Evolutionary conservation across 2,329 filamentous ascomycete genomes (phyloP), one percentile per base, ranked within the genome.

Genomic region (Aspergillus caelatus): DNA sequence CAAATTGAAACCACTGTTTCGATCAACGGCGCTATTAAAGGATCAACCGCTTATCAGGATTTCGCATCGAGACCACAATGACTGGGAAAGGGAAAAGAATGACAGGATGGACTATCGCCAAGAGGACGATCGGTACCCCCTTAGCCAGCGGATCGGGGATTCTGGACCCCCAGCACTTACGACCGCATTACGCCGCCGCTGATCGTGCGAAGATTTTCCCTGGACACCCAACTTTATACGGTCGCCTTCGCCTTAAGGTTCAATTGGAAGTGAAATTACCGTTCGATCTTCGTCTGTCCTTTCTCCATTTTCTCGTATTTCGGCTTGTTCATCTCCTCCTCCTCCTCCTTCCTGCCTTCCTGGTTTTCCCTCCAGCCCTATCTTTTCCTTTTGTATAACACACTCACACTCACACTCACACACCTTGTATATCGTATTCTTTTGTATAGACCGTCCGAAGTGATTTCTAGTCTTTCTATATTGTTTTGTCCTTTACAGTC

Each of bases 171-270:
- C 32, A 53, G 8, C n/a, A 21, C 32, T 54, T 55, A 55, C 52
- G 52, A 39, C 52, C 32, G 32, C 32, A 55, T 55, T 55, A 55
- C 52, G 52, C 52, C 52, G 52, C 21, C n/a, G 52, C n/a, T 19
- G 52, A 55, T 55, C 52, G 14, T 36, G 52, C 52, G 34, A 39
- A 55, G 34, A 23, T 36, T 55, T 36, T 55, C 21, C 19, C n/a
- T 36, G 39, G 8, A 36, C 34, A 36, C 34, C 34, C 50, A 53
- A 53, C 50, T 53, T 53, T 53, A 34, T 34, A 53, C 16, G 26
- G 23, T 23, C 26, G 46, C 48, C 26, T 53, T 4, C 26, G 4
- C 11, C 32, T 34, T 23, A 54, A 54, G 28, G 50, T 54, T 54
- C 26, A 34, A 23, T 53, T 53, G 14, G 19, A 34, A 26, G 26